A percentile compares a stretch with the other conserved stretches of the same genome.
phyloP scores from a whole-genome alignment of 345 rosid genomes.

The Geranium rotundifolium region DNA sequence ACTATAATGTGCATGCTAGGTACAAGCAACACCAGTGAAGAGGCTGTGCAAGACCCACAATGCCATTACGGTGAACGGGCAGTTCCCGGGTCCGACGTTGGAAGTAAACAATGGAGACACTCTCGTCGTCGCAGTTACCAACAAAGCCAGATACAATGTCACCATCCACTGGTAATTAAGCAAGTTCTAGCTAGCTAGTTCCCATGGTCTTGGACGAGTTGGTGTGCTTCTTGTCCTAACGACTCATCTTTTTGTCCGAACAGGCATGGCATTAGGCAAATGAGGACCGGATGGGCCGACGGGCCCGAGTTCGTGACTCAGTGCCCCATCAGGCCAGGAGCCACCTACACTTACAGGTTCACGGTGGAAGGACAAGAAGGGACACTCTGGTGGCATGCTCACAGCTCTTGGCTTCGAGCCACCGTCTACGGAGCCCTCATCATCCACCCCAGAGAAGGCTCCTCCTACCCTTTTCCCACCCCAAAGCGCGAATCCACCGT shows the following conservation, averaged over 20 bases:
- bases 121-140: slow-evolving; percentile 51
- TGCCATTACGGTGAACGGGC: slow-evolving; percentile 76
- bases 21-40: slow-evolving; percentile 79
- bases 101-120: slow-evolving; percentile 68
- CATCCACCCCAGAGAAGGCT: slow-evolving; percentile 51
- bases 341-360: slow-evolving; percentile 71
- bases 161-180: slow-evolving; percentile 73
- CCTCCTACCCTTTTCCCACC: slow-evolving; percentile 59
- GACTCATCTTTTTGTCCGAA: neutral
- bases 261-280: slow-evolving; percentile 88
- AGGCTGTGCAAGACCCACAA: slow-evolving; percentile 85
- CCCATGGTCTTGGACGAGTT: no score
- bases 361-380: slow-evolving; percentile 84
- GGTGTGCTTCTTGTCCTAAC: no score
- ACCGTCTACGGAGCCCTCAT: slow-evolving; percentile 87
- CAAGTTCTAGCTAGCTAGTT: neutral
- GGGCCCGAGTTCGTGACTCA: slow-evolving; percentile 94
- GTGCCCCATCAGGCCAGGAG: slow-evolving; percentile 85
- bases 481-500: slow-evolving; percentile 61
- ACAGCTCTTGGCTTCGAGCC: slow-evolving; percentile 94
- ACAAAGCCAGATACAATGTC: slow-evolving; percentile 55
- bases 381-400: slow-evolving; percentile 99
- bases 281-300: slow-evolving; percentile 87
- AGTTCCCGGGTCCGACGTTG: slow-evolving; percentile 88
- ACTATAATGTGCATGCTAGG: slow-evolving; percentile 14